Percentiles rank a stretch among this genome's conserved stretches.
Conservation (phyloP, 768 basidiomycete genomes). For the Leccinum fibrillosum region DNA sequence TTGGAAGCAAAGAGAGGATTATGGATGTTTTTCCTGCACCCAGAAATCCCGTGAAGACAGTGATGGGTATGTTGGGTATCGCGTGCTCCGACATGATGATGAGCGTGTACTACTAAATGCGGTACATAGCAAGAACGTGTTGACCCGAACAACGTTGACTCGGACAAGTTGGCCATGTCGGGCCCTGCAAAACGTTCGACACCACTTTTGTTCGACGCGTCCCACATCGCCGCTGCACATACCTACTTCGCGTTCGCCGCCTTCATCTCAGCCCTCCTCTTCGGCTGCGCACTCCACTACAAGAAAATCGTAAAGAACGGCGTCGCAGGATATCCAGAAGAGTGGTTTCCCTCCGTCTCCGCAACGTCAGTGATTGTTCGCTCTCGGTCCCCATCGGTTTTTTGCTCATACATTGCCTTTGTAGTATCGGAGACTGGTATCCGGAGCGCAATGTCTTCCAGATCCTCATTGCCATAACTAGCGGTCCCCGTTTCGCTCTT, state of each 20-base stretch:
- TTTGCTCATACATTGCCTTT: slow-evolving; percentile 1
- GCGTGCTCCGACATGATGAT: slow-evolving; percentile 7
- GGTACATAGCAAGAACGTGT: neutral
- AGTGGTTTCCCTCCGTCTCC: slow-evolving; percentile 91
- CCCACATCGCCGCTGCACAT: slow-evolving; percentile 59
- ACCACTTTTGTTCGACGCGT: slow-evolving; percentile 39
- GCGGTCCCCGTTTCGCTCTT: slow-evolving; percentile 76
- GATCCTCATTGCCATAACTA: slow-evolving; percentile 80
- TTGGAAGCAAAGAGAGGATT: slow-evolving; percentile 79
- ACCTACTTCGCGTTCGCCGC: slow-evolving; percentile 64
- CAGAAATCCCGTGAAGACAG: slow-evolving; percentile 94
- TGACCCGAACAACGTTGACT: neutral
- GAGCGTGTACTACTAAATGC: neutral
- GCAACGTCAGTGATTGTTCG: slow-evolving; percentile 53
- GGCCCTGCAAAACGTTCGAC: slow-evolving; percentile 13
- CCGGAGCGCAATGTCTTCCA: slow-evolving; percentile 85
- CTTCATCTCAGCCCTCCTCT: slow-evolving; percentile 57
- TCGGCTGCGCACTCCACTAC: slow-evolving; percentile 74
- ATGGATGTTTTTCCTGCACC: slow-evolving; percentile 79
- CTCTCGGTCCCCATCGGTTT: neutral
- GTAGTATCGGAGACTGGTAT: slow-evolving; percentile 87
- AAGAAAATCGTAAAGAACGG: slow-evolving; percentile 83
- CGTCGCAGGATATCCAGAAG: slow-evolving; percentile 77
- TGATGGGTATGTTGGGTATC: slow-evolving; percentile 64
- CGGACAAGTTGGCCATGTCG: slow-evolving; percentile 12